These are phyloP conservation scores for Parathielavia appendiculata DNA, from an alignment of 495 filamentous ascomycete genomes.

Conservation along the genomic window DNA sequence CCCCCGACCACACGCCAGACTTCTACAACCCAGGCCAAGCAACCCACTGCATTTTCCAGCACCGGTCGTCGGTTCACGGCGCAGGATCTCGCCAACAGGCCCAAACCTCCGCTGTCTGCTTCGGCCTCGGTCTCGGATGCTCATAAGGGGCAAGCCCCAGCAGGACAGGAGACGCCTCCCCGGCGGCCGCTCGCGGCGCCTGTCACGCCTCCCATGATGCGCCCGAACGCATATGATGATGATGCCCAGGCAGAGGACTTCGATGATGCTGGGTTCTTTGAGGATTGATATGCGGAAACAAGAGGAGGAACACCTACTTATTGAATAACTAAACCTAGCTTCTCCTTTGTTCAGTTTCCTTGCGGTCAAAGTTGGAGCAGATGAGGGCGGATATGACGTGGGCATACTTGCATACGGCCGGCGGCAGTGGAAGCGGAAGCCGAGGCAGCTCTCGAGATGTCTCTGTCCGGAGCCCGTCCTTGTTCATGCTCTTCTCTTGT, in stretches of 20 bases:
- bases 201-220: constrained; percentile 66
- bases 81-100: constrained; percentile 45
- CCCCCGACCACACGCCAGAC: constrained; percentile 67
- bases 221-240: constrained; percentile 61
- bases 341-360: neutral
- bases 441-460: no score
- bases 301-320: no score
- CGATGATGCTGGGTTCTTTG: constrained; percentile 53
- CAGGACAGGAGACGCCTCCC: constrained; percentile 30
- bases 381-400: no score
- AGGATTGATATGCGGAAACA: constrained; percentile 32
- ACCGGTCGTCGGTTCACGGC: constrained; percentile 49
- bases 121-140: constrained; percentile 9
- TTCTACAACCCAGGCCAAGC: constrained; percentile 35
- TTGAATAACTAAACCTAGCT: neutral
- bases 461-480: no score
- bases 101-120: constrained; percentile 33
- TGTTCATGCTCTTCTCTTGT: no score
- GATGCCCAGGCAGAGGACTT: constrained; percentile 59
- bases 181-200: constrained; percentile 39
- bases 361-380: no score
- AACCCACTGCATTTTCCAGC: constrained; percentile 45
- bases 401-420: no score
- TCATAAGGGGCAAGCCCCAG: neutral
- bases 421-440: no score